phyloP scores from a whole-genome alignment of 106 monocot species.

The Amphibolis antarctica region DNA sequence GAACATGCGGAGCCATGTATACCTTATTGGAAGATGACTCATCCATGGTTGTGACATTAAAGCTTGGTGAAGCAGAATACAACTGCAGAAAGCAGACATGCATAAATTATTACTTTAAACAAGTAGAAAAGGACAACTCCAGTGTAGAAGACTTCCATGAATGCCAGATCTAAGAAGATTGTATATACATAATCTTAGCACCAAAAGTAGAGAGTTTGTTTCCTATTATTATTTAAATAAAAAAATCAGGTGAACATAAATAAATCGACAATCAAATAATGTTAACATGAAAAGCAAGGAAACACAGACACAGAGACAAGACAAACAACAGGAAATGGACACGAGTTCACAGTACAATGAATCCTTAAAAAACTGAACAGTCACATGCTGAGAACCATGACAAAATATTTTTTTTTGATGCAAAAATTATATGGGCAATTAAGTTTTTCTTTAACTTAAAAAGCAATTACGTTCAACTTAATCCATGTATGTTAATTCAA shows the following conservation, averaged over 20 bases:
- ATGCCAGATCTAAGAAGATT: too few species aligned
- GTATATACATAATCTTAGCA: too few species aligned
- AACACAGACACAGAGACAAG: background rate
- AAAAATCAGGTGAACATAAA: background rate
- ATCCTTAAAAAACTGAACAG: background rate
- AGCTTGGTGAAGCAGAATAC: slow-evolving; percentile 37
- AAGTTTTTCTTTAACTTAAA: too few species aligned
- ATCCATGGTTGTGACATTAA: slow-evolving; percentile 12
- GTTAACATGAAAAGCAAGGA: background rate
- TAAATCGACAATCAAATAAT: background rate
- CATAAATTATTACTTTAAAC: background rate
- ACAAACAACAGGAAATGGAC: background rate
- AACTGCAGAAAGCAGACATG: slow-evolving; percentile 30
- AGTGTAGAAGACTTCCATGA: too few species aligned
- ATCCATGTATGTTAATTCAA: too few species aligned
- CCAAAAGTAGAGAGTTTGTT: too few species aligned
- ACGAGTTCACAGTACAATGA: background rate
- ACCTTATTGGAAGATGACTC: slow-evolving; percentile 27
- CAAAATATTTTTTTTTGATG: too few species aligned
- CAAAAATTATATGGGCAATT: too few species aligned
- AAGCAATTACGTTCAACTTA: too few species aligned
- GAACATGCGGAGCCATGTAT: slow-evolving; percentile 94
- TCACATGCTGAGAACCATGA: too few species aligned
- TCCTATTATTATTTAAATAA: too few species aligned
- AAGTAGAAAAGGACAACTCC: too few species aligned